Conservation (phyloP, 768 basidiomycete species). For the Ephemerocybe angulata region DNA sequence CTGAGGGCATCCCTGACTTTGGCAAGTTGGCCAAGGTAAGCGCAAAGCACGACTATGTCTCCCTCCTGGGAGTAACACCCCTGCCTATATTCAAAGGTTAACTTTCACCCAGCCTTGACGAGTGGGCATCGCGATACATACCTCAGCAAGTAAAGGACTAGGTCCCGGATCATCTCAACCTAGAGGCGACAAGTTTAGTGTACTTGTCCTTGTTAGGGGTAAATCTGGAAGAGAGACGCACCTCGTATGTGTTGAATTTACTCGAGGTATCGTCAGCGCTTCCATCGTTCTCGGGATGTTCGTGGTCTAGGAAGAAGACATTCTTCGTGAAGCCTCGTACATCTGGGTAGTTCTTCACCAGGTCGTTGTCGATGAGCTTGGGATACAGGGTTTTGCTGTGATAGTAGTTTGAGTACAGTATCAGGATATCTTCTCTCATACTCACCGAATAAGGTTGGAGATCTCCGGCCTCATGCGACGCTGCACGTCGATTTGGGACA, state of each 20-base stretch:
- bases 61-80: conserved; percentile 43
- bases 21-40: conserved; percentile 44
- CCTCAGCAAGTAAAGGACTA: conserved; percentile 43
- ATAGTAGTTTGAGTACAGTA: neutral
- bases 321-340: conserved; percentile 63
- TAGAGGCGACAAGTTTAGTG: conserved; percentile 10
- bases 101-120: neutral
- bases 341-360: conserved; percentile 47
- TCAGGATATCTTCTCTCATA: neutral
- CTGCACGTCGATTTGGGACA: conserved; percentile 67
- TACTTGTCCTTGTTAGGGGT: neutral
- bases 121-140: conserved; percentile 9
- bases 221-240: conserved; percentile 17
- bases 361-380: conserved; percentile 50
- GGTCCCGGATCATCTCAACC: conserved; percentile 43
- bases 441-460: conserved; percentile 55
- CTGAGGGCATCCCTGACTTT: conserved; percentile 37
- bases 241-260: conserved; percentile 69
- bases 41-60: conserved; percentile 46
- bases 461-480: conserved; percentile 73
- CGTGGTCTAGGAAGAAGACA: conserved; percentile 66
- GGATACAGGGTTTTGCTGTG: conserved; percentile 59
- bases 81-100: conserved; percentile 26
- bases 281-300: conserved; percentile 51
- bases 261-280: conserved; percentile 58